Base-by-base conservation (phyloP, 2,329 filamentous ascomycete species). In the Erysiphe pulchra region DNA sequence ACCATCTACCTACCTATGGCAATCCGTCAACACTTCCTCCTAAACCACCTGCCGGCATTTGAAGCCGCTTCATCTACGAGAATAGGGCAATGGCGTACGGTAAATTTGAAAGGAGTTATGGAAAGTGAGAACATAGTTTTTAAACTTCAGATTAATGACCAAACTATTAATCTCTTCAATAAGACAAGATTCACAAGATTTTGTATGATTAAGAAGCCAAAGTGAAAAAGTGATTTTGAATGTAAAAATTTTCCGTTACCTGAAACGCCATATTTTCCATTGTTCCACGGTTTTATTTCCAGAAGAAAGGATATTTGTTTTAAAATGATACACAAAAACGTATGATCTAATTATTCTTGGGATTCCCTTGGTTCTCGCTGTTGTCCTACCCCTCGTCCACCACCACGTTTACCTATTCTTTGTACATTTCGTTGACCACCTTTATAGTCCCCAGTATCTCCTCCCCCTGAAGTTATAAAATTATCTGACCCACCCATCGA, bases 1-100 rank as follows among this genome's bases (percentile, higher is more conserved):
- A 62, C 54, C 66, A 64, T 51, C 67, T 71, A 45, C 66, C 68
- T n/a, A 71, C 71, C 51, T 72, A 67, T 58, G 69, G 68, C 30
- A 67, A 68, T 31, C 65, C 68, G 5, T 59, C 68, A 14, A 67
- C 68, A 44, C 59, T 73, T 39, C 69, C 69, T 42, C 63, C 68
- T 10, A 72, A 71, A 53, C 69, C 69, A 33, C 68, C 69, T 37
- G 65, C 67, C 42, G 56, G 56, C 44, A 51, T 56, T 53, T 60
- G 55, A 51, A 47, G 49, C 44, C 46, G 44, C 46, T 49, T 38
- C 46, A 47, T 53, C 50, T 54, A 53, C 55, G 50, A 53, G 54
- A 46, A 54, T 50, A 47, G 47, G 51, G 48, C 50, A 18, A 47
- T 54, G 57, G 57, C 57, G 57, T 59, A 57, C 52, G 48, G 55